A percentile compares a stretch with the other conserved stretches of the same genome.
Conservation (phyloP, 2,329 filamentous ascomycete genomes). For the Alternaria gaisen region DNA sequence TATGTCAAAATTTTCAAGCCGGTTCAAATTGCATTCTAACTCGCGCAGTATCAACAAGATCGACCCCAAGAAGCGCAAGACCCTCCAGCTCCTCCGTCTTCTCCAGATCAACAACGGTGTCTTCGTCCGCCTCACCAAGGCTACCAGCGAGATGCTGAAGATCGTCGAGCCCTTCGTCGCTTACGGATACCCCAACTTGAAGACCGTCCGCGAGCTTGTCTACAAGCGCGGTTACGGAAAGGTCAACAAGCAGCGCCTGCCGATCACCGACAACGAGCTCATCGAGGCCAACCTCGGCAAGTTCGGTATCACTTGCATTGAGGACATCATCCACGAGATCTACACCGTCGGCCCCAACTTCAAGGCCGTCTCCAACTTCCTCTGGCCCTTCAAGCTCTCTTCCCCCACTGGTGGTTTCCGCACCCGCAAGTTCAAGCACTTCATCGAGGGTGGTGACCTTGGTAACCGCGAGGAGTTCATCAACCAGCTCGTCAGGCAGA, state of each 20-base stretch:
- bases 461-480: slow-evolving; percentile 99
- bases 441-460: slow-evolving; percentile 97
- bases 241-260: slow-evolving; percentile 97
- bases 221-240: slow-evolving; percentile 99
- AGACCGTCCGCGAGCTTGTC: slow-evolving; percentile 98
- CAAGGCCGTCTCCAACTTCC: slow-evolving; percentile 99
- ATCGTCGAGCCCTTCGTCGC: slow-evolving; percentile 98
- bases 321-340: slow-evolving; percentile 99
- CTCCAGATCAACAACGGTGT: slow-evolving; percentile 99
- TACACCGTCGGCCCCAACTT: slow-evolving; percentile 97
- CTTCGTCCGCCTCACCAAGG: slow-evolving; percentile 98
- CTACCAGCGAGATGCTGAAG: slow-evolving; percentile 95
- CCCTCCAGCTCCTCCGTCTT: slow-evolving; percentile 98
- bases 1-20: slow-evolving; percentile 52
- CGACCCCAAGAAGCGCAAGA: slow-evolving; percentile 99
- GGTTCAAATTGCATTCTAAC: slow-evolving; percentile 12
- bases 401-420: slow-evolving; percentile 98
- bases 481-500: slow-evolving; percentile 94
- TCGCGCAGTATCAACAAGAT: slow-evolving; percentile 98
- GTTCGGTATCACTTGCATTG: slow-evolving; percentile 94
- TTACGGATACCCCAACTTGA: slow-evolving; percentile 99
- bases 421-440: slow-evolving; percentile 98
- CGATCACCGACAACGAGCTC: slow-evolving; percentile 96
- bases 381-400: slow-evolving; percentile 99
- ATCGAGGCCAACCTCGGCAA: slow-evolving; percentile 97